These are phyloP conservation scores for Phylloporus sp. DNA, from an alignment of 1,284 basidiomycete genomes.

Conservation along the genomic window DNA sequence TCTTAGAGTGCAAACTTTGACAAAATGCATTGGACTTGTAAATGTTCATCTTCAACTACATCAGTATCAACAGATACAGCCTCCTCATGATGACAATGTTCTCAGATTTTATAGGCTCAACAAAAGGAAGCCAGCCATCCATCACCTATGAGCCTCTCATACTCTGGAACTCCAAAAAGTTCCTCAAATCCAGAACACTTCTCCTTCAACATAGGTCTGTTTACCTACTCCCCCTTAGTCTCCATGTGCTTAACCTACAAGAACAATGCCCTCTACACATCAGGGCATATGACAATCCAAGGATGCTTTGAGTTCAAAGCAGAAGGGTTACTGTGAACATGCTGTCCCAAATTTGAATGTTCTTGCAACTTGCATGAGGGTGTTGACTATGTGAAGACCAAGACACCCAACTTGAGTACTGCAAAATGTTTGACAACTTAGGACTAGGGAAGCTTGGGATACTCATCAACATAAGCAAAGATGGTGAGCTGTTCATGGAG, in stretches of 20 bases:
- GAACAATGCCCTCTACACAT: slow-evolving; percentile 13
- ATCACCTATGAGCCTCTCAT: background rate
- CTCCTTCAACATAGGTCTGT: background rate
- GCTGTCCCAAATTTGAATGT: background rate
- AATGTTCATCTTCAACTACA: background rate
- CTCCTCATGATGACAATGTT: background rate
- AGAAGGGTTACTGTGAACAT: background rate
- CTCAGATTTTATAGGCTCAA: background rate
- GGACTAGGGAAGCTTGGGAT: background rate
- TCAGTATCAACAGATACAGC: background rate
- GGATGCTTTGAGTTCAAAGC: background rate
- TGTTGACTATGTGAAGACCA: background rate
- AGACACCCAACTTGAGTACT: background rate
- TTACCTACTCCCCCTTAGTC: background rate
- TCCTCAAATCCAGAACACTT: background rate
- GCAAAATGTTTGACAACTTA: background rate
- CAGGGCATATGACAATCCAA: slow-evolving; percentile 3
- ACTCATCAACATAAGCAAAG: background rate
- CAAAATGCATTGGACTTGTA: background rate
- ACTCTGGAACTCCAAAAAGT: background rate
- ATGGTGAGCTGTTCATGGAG: background rate
- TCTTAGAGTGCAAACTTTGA: background rate
- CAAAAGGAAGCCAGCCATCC: background rate
- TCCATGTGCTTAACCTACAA: slow-evolving; percentile 14
- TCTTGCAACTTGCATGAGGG: background rate